Percentiles rank a stretch among this genome's conserved stretches.
These are phyloP conservation scores for Tetradesmus obliquus DNA, from an alignment of 139 green algal genomes.

Conservation along the genomic window DNA sequence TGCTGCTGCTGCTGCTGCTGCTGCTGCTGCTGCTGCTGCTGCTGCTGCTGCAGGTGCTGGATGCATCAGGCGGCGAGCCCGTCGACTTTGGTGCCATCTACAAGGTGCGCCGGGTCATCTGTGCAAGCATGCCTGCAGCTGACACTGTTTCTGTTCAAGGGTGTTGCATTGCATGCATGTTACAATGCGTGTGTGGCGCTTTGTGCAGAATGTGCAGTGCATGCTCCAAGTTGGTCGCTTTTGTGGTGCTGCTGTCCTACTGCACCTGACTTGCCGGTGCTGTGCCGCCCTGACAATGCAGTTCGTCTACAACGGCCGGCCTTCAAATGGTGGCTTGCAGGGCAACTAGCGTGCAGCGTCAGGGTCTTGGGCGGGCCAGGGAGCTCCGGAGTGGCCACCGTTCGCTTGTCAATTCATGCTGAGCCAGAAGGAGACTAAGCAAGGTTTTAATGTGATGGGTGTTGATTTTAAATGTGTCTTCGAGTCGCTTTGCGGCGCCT, in stretches of 20 bases:
- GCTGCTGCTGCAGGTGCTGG: conserved; percentile 23
- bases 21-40: neutral
- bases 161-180: too few relatives aligned
- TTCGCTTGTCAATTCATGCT: neutral
- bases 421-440: neutral
- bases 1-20: too few relatives aligned
- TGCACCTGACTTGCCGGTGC: too few relatives aligned
- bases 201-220: too few relatives aligned
- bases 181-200: too few relatives aligned
- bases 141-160: too few relatives aligned
- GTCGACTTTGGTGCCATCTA: conserved; percentile 37
- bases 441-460: neutral
- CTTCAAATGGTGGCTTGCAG: neutral
- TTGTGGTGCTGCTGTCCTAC: too few relatives aligned
- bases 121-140: too few relatives aligned
- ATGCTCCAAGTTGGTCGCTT: neutral
- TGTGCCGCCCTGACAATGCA: neutral
- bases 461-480: neutral
- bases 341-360: neutral
- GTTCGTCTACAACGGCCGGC: conserved; percentile 8
- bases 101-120: neutral
- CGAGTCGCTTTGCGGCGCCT: too few relatives aligned
- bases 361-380: neutral
- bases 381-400: neutral
- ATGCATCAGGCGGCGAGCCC: conserved; percentile 4